These are phyloP conservation scores for Lophiostoma macrostomum DNA, from an alignment of 495 filamentous ascomycete species.

Conservation along the genomic window DNA sequence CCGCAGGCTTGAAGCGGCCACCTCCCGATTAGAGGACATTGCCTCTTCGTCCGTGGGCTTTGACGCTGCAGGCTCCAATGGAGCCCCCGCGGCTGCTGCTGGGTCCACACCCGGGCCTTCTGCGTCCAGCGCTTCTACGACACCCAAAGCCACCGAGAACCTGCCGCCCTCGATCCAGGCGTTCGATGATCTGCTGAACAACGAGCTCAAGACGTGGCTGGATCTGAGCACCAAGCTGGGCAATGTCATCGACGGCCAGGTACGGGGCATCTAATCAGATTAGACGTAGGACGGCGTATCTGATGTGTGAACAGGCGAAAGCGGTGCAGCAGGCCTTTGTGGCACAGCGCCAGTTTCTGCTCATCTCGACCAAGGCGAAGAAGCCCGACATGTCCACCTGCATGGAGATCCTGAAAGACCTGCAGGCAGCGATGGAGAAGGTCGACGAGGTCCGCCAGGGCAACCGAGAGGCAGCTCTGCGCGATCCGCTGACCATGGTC, in stretches of 20 bases:
- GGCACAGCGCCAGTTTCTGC: conserved; percentile 80
- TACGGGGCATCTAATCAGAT: conserved; percentile 36
- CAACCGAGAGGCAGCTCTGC: conserved; percentile 66
- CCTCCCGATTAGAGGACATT: conserved; percentile 93
- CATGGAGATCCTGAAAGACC: conserved; percentile 75
- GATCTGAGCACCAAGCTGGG: conserved; percentile 74
- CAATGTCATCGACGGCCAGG: conserved; percentile 76
- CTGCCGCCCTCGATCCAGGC: conserved; percentile 77
- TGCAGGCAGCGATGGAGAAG: conserved; percentile 71
- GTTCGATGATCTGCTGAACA: conserved; percentile 76
- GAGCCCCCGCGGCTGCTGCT: not conserved
- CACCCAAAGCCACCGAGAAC: conserved; percentile 48
- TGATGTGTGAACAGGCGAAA: conserved; percentile 48
- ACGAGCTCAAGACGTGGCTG: conserved; percentile 73
- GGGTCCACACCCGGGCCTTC: not conserved
- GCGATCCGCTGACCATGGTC: conserved; percentile 79
- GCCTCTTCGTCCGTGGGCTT: conserved; percentile 60
- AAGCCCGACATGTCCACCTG: conserved; percentile 73
- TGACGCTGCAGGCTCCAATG: conserved; percentile 31
- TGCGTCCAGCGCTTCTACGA: conserved; percentile 20
- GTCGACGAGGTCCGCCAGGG: conserved; percentile 75
- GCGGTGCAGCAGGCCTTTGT: conserved; percentile 66
- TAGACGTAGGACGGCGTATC: not conserved
- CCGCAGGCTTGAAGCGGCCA: conserved; percentile 93
- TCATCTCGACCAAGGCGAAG: conserved; percentile 85